These are phyloP conservation scores for Globisporangium heterothallicum DNA, from an alignment of 352 stramenopile species.

Conservation along the genomic window DNA sequence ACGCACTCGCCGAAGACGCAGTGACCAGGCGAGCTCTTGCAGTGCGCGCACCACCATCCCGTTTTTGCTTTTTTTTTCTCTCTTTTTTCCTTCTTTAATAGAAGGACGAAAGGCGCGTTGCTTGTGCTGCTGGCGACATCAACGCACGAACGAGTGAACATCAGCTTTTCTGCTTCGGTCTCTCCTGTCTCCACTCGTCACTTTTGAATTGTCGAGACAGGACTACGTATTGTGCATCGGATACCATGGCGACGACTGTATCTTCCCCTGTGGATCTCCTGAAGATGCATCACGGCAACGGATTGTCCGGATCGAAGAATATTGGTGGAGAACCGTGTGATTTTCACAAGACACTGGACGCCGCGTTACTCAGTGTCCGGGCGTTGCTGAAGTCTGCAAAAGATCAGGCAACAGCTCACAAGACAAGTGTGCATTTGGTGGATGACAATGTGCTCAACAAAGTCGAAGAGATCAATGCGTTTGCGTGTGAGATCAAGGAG, in stretches of 20 bases:
- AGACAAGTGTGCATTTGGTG: not conserved
- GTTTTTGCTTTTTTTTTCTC: too few relatives aligned
- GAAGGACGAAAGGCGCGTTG: too few relatives aligned
- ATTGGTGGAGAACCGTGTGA: not conserved
- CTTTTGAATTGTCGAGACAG: too few relatives aligned
- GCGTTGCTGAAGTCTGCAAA: slow-evolving; percentile 18
- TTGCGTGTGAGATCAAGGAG: slow-evolving; percentile 23
- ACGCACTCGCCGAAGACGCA: too few relatives aligned
- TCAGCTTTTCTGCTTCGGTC: too few relatives aligned
- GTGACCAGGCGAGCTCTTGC: too few relatives aligned
- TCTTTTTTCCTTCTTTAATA: too few relatives aligned
- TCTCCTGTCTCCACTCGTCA: too few relatives aligned
- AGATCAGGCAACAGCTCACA: slow-evolving; percentile 1
- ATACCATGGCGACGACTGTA: not conserved
- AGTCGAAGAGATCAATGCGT: slow-evolving; percentile 5
- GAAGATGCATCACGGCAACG: not conserved
- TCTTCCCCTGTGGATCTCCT: not conserved
- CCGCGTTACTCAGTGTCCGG: slow-evolving; percentile 19
- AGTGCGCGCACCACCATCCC: too few relatives aligned
- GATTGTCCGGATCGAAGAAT: not conserved
- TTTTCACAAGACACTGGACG: slow-evolving; percentile 19
- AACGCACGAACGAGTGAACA: too few relatives aligned
- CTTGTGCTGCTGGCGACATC: too few relatives aligned
- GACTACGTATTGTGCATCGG: too few relatives aligned
- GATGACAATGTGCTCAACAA: slow-evolving; percentile 6